Percentiles rank a stretch among this genome's conserved stretches.
These are phyloP conservation scores for Calonectria pseudoturangicola DNA, from an alignment of 2,329 filamentous ascomycete genomes.

Conservation along the genomic window DNA sequence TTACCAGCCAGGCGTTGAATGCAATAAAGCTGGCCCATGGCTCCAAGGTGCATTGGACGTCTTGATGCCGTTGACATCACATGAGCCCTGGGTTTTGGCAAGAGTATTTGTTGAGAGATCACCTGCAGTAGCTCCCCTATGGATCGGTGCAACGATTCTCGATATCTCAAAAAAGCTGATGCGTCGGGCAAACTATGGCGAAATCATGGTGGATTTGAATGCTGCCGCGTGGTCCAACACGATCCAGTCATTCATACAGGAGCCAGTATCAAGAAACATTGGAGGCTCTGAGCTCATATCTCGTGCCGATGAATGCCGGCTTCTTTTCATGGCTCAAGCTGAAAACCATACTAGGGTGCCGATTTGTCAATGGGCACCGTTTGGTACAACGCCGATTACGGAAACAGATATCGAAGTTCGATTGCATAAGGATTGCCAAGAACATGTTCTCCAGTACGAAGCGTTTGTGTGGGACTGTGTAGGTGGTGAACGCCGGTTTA, in stretches of 20 bases:
- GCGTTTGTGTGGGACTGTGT: neutral
- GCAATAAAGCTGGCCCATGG: neutral
- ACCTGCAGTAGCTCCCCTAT: neutral
- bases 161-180: neutral
- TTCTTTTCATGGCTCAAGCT: neutral
- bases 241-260: neutral
- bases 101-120: neutral
- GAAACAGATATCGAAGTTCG: slow-evolving; percentile 1
- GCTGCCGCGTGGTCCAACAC: neutral
- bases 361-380: slow-evolving; percentile 3
- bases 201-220: neutral
- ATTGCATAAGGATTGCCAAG: neutral
- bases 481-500: neutral
- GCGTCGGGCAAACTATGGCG: neutral
- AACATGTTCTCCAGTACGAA: neutral
- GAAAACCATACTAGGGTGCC: neutral
- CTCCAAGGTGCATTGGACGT: neutral
- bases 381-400: neutral
- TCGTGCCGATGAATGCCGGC: neutral
- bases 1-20: neutral
- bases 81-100: neutral
- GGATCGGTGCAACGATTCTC: neutral
- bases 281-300: neutral
- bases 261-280: neutral
- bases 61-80: neutral